phyloP scores from a whole-genome alignment of 768 basidiomycete species.

The Naematelia aurantialba region DNA sequence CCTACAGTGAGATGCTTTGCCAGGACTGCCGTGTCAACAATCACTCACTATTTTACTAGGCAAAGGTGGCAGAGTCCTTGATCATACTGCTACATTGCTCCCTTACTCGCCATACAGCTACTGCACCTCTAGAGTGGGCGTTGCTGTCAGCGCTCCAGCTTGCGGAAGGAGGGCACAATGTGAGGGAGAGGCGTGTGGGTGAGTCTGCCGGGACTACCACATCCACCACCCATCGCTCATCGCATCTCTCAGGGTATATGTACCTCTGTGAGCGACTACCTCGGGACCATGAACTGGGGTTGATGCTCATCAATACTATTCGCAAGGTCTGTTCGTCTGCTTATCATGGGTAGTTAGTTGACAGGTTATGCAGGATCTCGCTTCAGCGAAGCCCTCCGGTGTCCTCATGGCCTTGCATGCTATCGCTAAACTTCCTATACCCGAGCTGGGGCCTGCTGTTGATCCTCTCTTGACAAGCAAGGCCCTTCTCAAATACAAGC shows the following conservation, averaged over 20 bases:
- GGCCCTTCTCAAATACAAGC: slow-evolving; percentile 22
- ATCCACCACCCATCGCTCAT: not conserved
- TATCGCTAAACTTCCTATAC: slow-evolving; percentile 29
- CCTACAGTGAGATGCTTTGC: slow-evolving; percentile 16
- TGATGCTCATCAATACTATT: slow-evolving; percentile 45
- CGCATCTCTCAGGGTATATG: slow-evolving; percentile 29
- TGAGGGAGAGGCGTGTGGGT: slow-evolving; percentile 38
- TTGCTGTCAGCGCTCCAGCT: slow-evolving; percentile 31
- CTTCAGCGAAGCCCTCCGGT: slow-evolving; percentile 11
- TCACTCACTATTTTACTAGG: slow-evolving; percentile 11
- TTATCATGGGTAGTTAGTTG: not conserved
- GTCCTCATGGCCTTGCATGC: slow-evolving; percentile 30
- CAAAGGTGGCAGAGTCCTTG: slow-evolving; percentile 28
- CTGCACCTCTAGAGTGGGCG: slow-evolving; percentile 18
- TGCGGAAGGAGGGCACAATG: slow-evolving; percentile 23
- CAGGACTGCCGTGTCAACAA: not conserved
- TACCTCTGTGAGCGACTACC: slow-evolving; percentile 36
- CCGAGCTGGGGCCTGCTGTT: slow-evolving; percentile 35
- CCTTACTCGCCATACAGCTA: slow-evolving; percentile 13
- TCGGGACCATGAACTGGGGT: slow-evolving; percentile 26
- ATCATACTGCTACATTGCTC: slow-evolving; percentile 33
- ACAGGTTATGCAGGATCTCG: slow-evolving; percentile 24
- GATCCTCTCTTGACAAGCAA: slow-evolving; percentile 25
- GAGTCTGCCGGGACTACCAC: slow-evolving; percentile 7
- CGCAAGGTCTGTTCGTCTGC: slow-evolving; percentile 30